Evolutionary conservation across 75 land plant genomes (phyloP).

Genomic region (Isoetes taiwanensis): DNA sequence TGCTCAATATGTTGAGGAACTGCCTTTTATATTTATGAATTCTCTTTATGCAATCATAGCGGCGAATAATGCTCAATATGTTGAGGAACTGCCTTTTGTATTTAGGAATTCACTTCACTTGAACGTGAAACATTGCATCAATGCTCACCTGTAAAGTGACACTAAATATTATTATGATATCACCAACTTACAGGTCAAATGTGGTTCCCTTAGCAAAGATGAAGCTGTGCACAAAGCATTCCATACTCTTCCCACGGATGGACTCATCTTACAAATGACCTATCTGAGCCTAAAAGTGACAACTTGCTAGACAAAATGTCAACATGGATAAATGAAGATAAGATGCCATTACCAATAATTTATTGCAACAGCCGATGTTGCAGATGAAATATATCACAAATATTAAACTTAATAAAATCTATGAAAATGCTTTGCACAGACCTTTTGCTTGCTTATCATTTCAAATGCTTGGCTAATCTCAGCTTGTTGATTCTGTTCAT

Average conservation of each 20-base stretch:
- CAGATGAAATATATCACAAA: too few species aligned
- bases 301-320: too few species aligned
- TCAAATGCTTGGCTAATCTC: conserved; percentile 54
- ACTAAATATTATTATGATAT: too few species aligned
- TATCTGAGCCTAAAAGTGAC: too few species aligned
- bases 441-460: conserved; percentile 45
- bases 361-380: background rate
- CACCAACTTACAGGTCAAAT: too few species aligned
- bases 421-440: too few species aligned
- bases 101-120: conserved; percentile 66
- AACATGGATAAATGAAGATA: background rate
- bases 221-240: too few species aligned
- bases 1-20: conserved; percentile 49
- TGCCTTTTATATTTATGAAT: conserved; percentile 76
- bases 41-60: conserved; percentile 74
- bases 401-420: too few species aligned
- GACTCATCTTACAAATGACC: too few species aligned
- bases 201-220: too few species aligned
- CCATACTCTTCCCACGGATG: too few species aligned
- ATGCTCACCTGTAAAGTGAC: conserved; percentile 59
- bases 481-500: conserved; percentile 58
- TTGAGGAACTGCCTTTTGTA: conserved; percentile 69
- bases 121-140: conserved; percentile 79
- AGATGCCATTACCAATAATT: background rate
- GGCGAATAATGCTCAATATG: conserved; percentile 54